Conservation (phyloP, 164 flowering plant species). For the Tetracentron sinense region DNA sequence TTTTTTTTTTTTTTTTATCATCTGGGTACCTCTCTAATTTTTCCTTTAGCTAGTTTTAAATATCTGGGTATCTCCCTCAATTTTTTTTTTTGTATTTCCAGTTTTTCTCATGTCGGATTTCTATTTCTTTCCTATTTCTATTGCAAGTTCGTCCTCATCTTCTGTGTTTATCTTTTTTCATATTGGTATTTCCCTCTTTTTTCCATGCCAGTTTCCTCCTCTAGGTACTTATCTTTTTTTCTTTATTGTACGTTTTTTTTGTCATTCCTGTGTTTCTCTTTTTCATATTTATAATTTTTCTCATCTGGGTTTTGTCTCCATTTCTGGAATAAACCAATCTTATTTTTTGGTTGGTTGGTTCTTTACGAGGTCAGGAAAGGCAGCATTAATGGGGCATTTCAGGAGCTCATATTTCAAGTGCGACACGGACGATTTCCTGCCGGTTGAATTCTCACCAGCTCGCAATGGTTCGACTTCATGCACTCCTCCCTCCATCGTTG, state of each 20-base stretch:
- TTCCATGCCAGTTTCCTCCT: too few species aligned
- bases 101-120: too few species aligned
- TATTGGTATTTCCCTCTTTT: not conserved
- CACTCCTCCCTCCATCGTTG: not conserved
- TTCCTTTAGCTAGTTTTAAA: too few species aligned
- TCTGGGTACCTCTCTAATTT: too few species aligned
- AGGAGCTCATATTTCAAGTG: conserved; percentile 29
- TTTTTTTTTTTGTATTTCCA: not conserved
- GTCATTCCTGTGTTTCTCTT: too few species aligned
- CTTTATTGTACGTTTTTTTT: too few species aligned
- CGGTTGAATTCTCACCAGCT: conserved; percentile 37
- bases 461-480: conserved; percentile 27
- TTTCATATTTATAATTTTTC: too few species aligned
- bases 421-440: conserved; percentile 26
- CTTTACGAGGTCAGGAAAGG: conserved; percentile 24
- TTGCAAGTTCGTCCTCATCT: too few species aligned
- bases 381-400: conserved; percentile 30
- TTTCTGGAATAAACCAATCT: not conserved
- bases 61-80: too few species aligned
- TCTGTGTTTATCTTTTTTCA: not conserved
- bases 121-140: too few species aligned
- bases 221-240: too few species aligned
- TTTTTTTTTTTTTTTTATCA: not conserved
- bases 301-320: too few species aligned
- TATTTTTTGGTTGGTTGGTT: not conserved